Evolutionary conservation across 345 rosid species (phyloP), one percentile per base, ranked within the genome.

Genomic region (Populus ilicifolia): DNA sequence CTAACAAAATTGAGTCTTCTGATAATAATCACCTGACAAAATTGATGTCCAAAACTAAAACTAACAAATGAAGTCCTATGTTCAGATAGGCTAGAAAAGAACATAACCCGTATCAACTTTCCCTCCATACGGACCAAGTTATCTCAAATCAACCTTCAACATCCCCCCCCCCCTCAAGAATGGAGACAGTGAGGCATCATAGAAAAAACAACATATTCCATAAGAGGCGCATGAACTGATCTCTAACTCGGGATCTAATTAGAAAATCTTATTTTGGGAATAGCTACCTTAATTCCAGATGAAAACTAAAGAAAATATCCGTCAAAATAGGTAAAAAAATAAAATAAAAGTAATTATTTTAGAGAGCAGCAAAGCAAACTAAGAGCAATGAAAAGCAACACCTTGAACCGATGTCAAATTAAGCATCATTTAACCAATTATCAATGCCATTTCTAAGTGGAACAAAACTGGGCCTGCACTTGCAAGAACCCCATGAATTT

Each of bases 131-230:
- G n/a, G 56, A 50, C 2, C 56, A 50, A 6, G 7, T 17, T 50
- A 4, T 50, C 56, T 50, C 21, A 5, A 41, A 50, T 17, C 20
- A 50, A 3, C 56, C 56, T 50, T 50, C n/a, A 50, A 50, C 56
- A 50, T 50, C 17, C 11, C 0, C 0, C 0, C 0, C 0, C 21
- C 20, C 7, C 5, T 48, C 21, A 50, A 50, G 21, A 50, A 50
- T 50, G 20, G n/a, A 50, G 56, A 50, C 21, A 50, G 56, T 50
- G 56, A 50, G 5, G 56, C 56, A 50, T 50, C 21, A 17, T 50
- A 50, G 56, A 17, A 50, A 17, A 50, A 50, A 50, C 21, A 50
- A 17, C 56, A 50, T 50, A 16, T 16, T 3, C 17, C 20, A 50
- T 50, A 5, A 50, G 56, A 17, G 56, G 56, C 5, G n/a, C 56